Evolutionary conservation across 495 filamentous ascomycete genomes (phyloP), one percentile per base, ranked within the genome.

Genomic region (Hypoxylon trugodes): DNA sequence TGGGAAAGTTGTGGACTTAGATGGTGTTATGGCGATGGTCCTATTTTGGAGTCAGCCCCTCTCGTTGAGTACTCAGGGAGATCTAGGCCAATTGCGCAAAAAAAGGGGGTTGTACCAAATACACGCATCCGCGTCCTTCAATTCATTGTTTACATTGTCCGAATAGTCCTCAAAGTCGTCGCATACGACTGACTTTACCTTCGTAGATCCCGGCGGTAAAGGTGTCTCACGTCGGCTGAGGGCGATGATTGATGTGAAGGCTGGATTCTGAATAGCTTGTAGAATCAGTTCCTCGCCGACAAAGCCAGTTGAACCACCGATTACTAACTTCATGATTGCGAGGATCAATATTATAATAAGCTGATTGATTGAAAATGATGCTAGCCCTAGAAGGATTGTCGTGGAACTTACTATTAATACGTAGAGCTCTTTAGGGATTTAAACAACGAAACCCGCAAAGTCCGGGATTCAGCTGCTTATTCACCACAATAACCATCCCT

Each of bases 301-400:
- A 30, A 30, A 30, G 36, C 83, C 82, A 19, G 77, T 80, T 2
- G 81, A 74, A 4, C 83, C 82, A 28, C 76, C 73, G 22, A 86
- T 61, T 47, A 85, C 77, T 42, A 85, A 75, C 62, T 85, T 86
- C 83, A 84, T 86, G 32, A 10, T 46, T 41, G 28, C n/a, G n/a
- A n/a, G n/a, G n/a, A n/a, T n/a, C n/a, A n/a, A n/a, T n/a, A n/a
- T n/a, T n/a, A n/a, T n/a, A n/a, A n/a, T n/a, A n/a, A n/a, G n/a
- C n/a, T n/a, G n/a, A n/a, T n/a, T n/a, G n/a, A n/a, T n/a, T n/a
- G n/a, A n/a, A n/a, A n/a, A n/a, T n/a, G n/a, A n/a, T n/a, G n/a
- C n/a, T n/a, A n/a, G n/a, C n/a, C n/a, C n/a, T n/a, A n/a, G n/a
- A n/a, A n/a, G n/a, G n/a, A n/a, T n/a, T n/a, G n/a, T n/a, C n/a